Evolutionary conservation across 768 basidiomycete species (phyloP).

Genomic region (Kwoniella europaea): DNA sequence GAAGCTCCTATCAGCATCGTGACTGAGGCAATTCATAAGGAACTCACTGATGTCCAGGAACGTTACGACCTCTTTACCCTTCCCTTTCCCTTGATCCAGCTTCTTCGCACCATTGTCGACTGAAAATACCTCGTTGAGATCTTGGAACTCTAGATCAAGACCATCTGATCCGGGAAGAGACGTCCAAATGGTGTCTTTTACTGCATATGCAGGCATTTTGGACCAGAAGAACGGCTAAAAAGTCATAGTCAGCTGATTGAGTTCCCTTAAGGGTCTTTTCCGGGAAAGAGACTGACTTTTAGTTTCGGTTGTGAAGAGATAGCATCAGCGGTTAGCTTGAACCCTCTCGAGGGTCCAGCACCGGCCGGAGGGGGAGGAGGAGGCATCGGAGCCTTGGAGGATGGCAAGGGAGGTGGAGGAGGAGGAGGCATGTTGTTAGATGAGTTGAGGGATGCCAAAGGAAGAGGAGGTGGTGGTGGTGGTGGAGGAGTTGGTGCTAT

Average conservation of each 20-base stretch:
- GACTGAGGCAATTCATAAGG: too few species aligned
- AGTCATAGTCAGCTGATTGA: neutral
- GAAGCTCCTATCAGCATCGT: neutral
- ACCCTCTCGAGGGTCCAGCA: slow-evolving; percentile 23
- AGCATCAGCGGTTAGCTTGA: slow-evolving; percentile 3
- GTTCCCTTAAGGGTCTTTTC: neutral
- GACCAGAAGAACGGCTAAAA: slow-evolving; percentile 85
- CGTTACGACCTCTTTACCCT: slow-evolving; percentile 68
- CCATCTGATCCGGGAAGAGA: slow-evolving; percentile 59
- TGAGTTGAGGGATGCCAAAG: neutral
- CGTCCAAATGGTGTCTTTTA: slow-evolving; percentile 71
- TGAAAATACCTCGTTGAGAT: slow-evolving; percentile 75
- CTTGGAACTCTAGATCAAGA: slow-evolving; percentile 67
- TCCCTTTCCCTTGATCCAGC: slow-evolving; percentile 61
- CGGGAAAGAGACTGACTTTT: slow-evolving; percentile 29
- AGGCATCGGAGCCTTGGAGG: slow-evolving; percentile 11
- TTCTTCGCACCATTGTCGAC: slow-evolving; percentile 53
- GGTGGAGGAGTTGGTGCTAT: slow-evolving; percentile 6
- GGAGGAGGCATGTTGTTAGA: slow-evolving; percentile 21
- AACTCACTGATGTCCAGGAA: slow-evolving; percentile 70
- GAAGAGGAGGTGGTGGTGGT: slow-evolving; percentile 8
- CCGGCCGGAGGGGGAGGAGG: slow-evolving; percentile 51
- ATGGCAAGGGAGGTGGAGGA: slow-evolving; percentile 18
- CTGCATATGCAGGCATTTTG: slow-evolving; percentile 65
- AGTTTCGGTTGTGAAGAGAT: slow-evolving; percentile 52